Percentiles rank a stretch among this genome's conserved stretches.
Conservation (phyloP, 1,139 yeast species). For the Magnusiomyces paraingens region DNA sequence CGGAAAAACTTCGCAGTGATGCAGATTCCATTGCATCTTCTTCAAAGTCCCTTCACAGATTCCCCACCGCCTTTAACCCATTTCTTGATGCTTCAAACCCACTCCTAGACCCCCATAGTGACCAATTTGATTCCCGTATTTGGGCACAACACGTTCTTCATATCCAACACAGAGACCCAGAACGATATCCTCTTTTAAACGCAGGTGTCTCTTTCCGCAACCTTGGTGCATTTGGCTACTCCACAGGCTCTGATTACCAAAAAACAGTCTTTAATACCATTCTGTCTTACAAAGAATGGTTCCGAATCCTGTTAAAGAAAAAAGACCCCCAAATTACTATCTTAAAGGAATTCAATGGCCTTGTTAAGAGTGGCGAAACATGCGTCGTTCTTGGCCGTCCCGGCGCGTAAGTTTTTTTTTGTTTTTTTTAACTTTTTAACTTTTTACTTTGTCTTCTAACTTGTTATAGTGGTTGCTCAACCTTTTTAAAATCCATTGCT, state of each 20-base stretch:
- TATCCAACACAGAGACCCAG: conserved; percentile 51
- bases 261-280: conserved; percentile 55
- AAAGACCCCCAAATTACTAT: conserved; percentile 44
- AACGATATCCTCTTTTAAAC: conserved; percentile 47
- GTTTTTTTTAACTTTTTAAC: background rate
- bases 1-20: background rate
- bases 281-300: conserved; percentile 21
- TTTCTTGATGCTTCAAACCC: conserved; percentile 10
- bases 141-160: conserved; percentile 71
- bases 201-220: conserved; percentile 61
- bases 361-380: conserved; percentile 63
- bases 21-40: background rate
- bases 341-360: conserved; percentile 60
- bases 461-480: conserved; percentile 62
- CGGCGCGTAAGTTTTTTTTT: conserved; percentile 35
- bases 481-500: conserved; percentile 64
- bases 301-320: conserved; percentile 20
- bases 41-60: background rate
- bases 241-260: conserved; percentile 75
- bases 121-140: conserved; percentile 51
- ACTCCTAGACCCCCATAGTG: conserved; percentile 47
- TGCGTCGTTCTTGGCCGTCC: conserved; percentile 78
- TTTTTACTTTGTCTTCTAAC: conserved; percentile 5
- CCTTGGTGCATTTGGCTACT: conserved; percentile 66
- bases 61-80: conserved; percentile 10